phyloP scores from a whole-genome alignment of 352 stramenopile genomes.

The Phytopythium oedochilum region DNA sequence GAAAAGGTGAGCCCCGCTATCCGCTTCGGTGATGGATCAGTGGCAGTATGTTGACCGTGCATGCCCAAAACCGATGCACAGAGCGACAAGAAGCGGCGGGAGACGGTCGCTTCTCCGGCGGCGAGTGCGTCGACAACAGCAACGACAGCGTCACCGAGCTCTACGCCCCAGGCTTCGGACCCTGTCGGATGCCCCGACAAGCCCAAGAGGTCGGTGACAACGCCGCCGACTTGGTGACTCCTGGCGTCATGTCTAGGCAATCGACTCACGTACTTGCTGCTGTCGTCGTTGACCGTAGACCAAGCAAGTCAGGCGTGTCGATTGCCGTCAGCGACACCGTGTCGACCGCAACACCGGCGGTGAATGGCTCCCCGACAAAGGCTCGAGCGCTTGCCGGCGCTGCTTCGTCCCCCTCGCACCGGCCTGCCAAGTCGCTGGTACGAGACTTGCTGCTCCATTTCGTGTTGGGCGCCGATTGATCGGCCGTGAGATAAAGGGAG shows the following conservation, averaged over 20 bases:
- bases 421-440: constrained; percentile 12
- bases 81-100: constrained; percentile 8
- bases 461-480: background rate
- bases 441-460: constrained; percentile 8
- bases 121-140: background rate
- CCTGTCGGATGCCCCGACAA: background rate
- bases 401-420: background rate
- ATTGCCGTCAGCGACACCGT: background rate
- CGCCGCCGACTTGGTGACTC: background rate
- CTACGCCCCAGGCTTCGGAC: background rate
- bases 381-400: background rate
- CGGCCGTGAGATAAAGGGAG: background rate
- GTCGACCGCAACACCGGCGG: too few relatives aligned
- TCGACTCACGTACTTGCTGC: background rate
- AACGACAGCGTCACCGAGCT: background rate
- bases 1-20: constrained; percentile 40
- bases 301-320: background rate
- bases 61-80: too few relatives aligned
- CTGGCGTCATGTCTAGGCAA: background rate
- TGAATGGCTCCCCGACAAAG: background rate
- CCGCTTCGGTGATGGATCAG: too few relatives aligned
- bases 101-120: background rate
- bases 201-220: background rate
- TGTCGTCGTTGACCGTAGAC: background rate
- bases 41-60: too few relatives aligned